phyloP scores from a whole-genome alignment of 1,139 yeast species.

The Maudiozyma humilis region DNA sequence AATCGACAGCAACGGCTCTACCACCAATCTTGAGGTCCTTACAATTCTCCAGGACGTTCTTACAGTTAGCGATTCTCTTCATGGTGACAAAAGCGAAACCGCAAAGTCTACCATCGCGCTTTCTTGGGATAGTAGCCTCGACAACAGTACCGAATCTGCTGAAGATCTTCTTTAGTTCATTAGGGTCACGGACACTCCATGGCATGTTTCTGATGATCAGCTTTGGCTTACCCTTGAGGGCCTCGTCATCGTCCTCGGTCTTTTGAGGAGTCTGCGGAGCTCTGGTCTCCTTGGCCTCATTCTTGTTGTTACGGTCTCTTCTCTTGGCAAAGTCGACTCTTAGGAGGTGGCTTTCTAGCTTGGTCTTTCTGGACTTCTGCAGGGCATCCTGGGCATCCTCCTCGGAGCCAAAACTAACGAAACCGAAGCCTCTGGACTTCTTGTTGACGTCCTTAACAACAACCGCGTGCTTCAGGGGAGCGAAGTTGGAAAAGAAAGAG shows the following conservation, averaged over 20 bases:
- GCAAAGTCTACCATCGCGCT: constrained; percentile 79
- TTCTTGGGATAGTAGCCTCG: constrained; percentile 85
- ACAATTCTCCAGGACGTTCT: constrained; percentile 67
- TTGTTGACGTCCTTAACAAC: constrained; percentile 73
- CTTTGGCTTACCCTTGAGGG: constrained; percentile 68
- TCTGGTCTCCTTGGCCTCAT: constrained; percentile 12
- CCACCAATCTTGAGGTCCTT: constrained; percentile 76
- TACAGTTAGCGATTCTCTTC: constrained; percentile 74
- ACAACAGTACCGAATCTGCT: constrained; percentile 76
- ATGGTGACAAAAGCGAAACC: constrained; percentile 95
- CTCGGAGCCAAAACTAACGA: constrained; percentile 78
- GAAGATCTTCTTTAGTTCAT: constrained; percentile 60
- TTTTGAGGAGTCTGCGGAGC: constrained; percentile 11
- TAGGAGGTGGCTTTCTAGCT: constrained; percentile 57
- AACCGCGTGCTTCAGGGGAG: constrained; percentile 93
- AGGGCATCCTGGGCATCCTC: constrained; percentile 80
- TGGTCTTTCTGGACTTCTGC: constrained; percentile 54
- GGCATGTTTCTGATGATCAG: constrained; percentile 87
- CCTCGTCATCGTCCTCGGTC: constrained; percentile 32
- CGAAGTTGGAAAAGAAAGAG: constrained; percentile 80
- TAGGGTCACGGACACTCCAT: constrained; percentile 85
- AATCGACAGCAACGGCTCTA: constrained; percentile 88
- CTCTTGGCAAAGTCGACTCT: constrained; percentile 86
- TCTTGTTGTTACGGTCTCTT: constrained; percentile 52
- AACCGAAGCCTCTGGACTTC: constrained; percentile 85